Conservation (phyloP, 2,329 filamentous ascomycete species). For the Neonectria faginata region DNA sequence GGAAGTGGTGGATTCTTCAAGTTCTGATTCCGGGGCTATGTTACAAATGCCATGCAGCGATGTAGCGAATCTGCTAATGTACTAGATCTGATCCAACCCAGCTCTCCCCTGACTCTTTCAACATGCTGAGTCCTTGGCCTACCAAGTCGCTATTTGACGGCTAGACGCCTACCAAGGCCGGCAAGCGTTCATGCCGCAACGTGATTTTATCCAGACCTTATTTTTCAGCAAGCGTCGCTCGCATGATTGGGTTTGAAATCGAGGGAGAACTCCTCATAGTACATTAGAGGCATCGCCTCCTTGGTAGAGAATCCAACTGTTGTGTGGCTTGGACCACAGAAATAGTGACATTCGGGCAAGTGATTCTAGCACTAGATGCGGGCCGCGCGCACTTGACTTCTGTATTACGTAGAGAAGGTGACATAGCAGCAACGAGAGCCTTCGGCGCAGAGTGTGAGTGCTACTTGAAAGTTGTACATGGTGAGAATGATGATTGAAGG, state of each 20-base stretch:
- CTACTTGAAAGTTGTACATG: background rate
- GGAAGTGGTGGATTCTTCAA: background rate
- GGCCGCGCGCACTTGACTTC: background rate
- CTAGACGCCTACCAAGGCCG: background rate
- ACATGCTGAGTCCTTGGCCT: background rate
- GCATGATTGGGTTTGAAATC: background rate
- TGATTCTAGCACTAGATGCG: background rate
- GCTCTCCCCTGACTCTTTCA: background rate
- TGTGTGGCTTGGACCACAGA: background rate
- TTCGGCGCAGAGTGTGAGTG: background rate
- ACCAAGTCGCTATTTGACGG: background rate
- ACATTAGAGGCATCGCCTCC: background rate
- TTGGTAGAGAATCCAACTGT: background rate
- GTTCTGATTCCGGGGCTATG: background rate
- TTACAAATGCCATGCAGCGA: background rate
- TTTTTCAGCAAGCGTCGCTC: background rate
- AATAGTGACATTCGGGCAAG: background rate
- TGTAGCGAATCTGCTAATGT: background rate
- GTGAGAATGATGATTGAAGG: background rate
- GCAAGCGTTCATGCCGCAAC: background rate
- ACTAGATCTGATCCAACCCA: background rate
- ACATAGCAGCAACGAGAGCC: no score
- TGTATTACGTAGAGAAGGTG: background rate
- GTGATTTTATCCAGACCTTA: background rate
- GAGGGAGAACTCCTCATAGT: background rate